Conservation (phyloP, 2,329 filamentous ascomycete genomes). For the Colletotrichum godetiae region DNA sequence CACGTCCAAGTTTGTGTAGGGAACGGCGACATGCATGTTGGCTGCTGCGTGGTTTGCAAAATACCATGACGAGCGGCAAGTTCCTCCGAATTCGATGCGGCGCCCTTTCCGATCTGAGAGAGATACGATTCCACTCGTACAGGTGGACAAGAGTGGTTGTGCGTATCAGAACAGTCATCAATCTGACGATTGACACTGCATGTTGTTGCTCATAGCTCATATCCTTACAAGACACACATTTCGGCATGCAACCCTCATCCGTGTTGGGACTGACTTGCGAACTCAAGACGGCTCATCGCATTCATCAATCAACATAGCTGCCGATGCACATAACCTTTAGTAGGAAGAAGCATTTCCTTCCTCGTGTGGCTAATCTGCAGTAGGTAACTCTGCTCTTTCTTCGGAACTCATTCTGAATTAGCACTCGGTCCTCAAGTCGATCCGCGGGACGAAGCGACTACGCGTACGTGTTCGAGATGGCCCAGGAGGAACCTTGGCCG, state of each 20-base stretch:
- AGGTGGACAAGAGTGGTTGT: not conserved
- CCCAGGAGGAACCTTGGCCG: slow-evolving; percentile 19
- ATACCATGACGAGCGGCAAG: slow-evolving; percentile 1
- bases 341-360: not conserved
- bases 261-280: slow-evolving; percentile 22
- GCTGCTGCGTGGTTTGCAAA: not conserved
- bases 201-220: slow-evolving; percentile 8
- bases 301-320: not conserved
- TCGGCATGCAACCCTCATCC: not conserved
- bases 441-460: slow-evolving; percentile 27
- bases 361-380: not conserved
- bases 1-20: not conserved
- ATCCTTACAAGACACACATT: slow-evolving; percentile 1
- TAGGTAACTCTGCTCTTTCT: not conserved
- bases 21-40: not conserved
- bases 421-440: not conserved
- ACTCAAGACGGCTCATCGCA: not conserved
- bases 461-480: slow-evolving; percentile 31
- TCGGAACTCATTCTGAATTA: not conserved
- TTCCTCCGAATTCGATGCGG: slow-evolving; percentile 11
- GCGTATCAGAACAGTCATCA: slow-evolving; percentile 1
- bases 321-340: not conserved
- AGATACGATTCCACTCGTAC: not conserved
- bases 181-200: slow-evolving; percentile 3
- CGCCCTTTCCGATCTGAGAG: slow-evolving; percentile 12